Conservation (phyloP, 2,329 filamentous ascomycete species). For the Zasmidium citrigriseum region DNA sequence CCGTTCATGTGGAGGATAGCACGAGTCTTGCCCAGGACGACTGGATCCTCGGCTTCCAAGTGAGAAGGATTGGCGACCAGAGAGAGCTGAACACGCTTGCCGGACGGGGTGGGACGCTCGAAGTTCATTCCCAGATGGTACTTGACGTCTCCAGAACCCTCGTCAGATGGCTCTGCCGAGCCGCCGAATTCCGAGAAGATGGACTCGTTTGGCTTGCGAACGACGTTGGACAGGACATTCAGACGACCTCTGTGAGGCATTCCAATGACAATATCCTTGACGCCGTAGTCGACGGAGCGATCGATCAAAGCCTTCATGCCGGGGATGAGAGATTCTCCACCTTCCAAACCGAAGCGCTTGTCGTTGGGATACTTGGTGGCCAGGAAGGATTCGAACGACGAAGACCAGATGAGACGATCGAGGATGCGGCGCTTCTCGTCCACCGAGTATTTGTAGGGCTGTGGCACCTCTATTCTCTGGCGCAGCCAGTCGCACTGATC, state of each 20-base stretch:
- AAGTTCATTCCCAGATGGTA: conserved; percentile 99
- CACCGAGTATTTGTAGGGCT: conserved; percentile 94
- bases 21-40: conserved; percentile 94
- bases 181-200: conserved; percentile 99
- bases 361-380: conserved; percentile 99
- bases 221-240: conserved; percentile 97
- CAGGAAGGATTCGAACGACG: conserved; percentile 93
- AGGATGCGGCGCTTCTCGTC: conserved; percentile 98
- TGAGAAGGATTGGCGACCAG: conserved; percentile 98
- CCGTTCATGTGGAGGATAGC: conserved; percentile 99
- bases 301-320: conserved; percentile 99
- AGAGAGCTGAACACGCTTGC: conserved; percentile 98
- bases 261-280: conserved; percentile 98
- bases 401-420: conserved; percentile 97
- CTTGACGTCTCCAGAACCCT: conserved; percentile 98
- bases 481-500: conserved; percentile 98
- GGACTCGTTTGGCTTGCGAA: conserved; percentile 98
- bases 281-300: conserved; percentile 94
- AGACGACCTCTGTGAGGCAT: conserved; percentile 99
- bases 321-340: conserved; percentile 92
- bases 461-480: conserved; percentile 89
- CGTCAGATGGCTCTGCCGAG: conserved; percentile 81
- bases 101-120: conserved; percentile 94
- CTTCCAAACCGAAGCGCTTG: conserved; percentile 98
- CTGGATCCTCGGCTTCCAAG: conserved; percentile 95